Base-by-base conservation (phyloP, 805 yeast species). In the Candida argentea region DNA sequence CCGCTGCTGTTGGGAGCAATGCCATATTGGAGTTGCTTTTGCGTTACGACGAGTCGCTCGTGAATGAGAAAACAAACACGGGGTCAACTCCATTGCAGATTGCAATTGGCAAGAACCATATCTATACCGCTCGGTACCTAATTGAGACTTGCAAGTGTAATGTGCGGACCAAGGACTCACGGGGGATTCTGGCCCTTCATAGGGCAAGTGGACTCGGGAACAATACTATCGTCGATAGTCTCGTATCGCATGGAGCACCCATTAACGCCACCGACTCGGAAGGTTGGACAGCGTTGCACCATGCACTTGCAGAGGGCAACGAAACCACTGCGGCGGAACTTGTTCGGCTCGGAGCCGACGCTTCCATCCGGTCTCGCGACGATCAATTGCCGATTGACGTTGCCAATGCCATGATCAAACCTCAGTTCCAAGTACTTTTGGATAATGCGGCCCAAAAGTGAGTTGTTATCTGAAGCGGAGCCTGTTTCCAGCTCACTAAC, bases 251-350 rank as follows among this genome's bases (percentile, higher is more conserved):
- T 4, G 70, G 69, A 3, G 71, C 78, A 1, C 80, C 82, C 6
- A 48, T 86, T 14, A 81, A 85, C 42, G 64, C 76, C 3, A 67
- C 69, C 21, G 96, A 87, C 45, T 38, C 39, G 8, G 65, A 66
- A 29, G 91, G 94, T 1, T 84, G 91, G 86, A 80, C 94, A 0
- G 76, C 95, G 1, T 49, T 89, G 34, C 94, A 84, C 49, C 94
- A 84, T 52, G 95, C 96, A 0, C 55, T 80, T 31, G 85, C 94
- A 1, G 97, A 87, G 52, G 95, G 95, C 0, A 77, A 76, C 41
- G 86, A 79, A 1, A 94, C 82, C 33, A 71, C 73, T 7, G 94
- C 82, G 0, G 60, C 74, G 1, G 43, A 59, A 19, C 54, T 87
- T 26, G 73, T 76, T 2, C 61, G 65, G 29, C 57, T 65, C 4